A percentile compares a stretch with the other conserved stretches of the same genome.
These are phyloP conservation scores for Agaricus sinodeliciosus DNA, from an alignment of 768 basidiomycete genomes.

Conservation along the genomic window DNA sequence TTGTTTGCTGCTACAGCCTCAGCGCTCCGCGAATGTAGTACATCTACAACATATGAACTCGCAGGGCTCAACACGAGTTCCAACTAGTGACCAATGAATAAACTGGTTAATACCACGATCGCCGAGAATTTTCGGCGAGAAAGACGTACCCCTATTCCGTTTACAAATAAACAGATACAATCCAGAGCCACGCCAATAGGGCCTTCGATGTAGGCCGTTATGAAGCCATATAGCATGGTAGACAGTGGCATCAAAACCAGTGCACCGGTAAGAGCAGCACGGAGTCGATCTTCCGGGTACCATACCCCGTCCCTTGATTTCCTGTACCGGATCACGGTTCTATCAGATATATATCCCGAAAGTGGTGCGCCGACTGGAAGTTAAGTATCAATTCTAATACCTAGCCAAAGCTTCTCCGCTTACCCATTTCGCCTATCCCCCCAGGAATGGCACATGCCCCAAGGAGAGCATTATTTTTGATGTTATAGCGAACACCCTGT, in stretches of 20 bases:
- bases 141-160: slow-evolving; percentile 51
- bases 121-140: neutral
- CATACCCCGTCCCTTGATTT: slow-evolving; percentile 43
- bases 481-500: slow-evolving; percentile 52
- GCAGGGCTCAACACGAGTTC: slow-evolving; percentile 44
- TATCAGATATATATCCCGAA: slow-evolving; percentile 55
- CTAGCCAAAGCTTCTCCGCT: slow-evolving; percentile 12
- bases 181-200: slow-evolving; percentile 41
- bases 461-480: slow-evolving; percentile 49
- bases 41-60: slow-evolving; percentile 46
- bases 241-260: slow-evolving; percentile 47
- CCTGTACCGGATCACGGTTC: slow-evolving; percentile 37
- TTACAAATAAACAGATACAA: slow-evolving; percentile 50
- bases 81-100: slow-evolving; percentile 26
- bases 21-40: slow-evolving; percentile 47
- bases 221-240: slow-evolving; percentile 39
- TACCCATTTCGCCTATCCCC: slow-evolving; percentile 57
- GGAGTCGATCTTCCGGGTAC: slow-evolving; percentile 60
- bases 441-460: slow-evolving; percentile 55
- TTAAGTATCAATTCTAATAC: slow-evolving; percentile 12
- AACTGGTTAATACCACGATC: neutral
- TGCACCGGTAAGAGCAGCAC: slow-evolving; percentile 41
- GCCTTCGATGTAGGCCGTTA: slow-evolving; percentile 44
- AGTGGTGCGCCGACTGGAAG: slow-evolving; percentile 53
- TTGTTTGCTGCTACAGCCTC: slow-evolving; percentile 44